Evolutionary conservation across 345 rosid species (phyloP), one percentile per base, ranked within the genome.

Genomic region (Salix purpurea): DNA sequence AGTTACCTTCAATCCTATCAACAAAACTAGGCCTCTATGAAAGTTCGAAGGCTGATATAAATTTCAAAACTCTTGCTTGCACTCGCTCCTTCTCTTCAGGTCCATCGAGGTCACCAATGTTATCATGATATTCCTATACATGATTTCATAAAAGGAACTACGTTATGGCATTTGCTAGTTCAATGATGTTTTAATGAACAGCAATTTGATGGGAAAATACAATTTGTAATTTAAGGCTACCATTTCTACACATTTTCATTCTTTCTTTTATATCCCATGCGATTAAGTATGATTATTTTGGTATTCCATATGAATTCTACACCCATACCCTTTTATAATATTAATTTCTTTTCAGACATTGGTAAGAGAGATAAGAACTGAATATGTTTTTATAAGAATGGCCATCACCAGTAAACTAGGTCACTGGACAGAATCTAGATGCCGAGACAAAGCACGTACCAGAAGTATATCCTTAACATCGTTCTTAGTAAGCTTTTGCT

Each of bases 51-150:
- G 96, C 90, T 0, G 94, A 86, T 50, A 93, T 89, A 81, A 96
- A 90, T 86, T 83, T 86, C 78, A 85, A 90, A 61, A 91, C 87
- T 85, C 91, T 93, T 21, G 87, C 79, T 70, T 90, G 99, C 65
- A 88, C 84, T 65, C 93, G 87, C 83, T 96, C 98, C 81, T 89
- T 96, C 87, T 96, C 98, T 58, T 96, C 98, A 18, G 94, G 82
- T 66, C 99, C 99, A 40, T 96, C 99, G 16, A 96, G 65, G 80
- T 93, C 98, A 23, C 99, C 99, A 42, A 95, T 89, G 86, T 93
- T 93, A 82, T 93, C 96, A 50, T 95, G 97, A 85, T 90, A 93
- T 79, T 93, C 99, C 97, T 95, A 88, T 40, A 40, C 10, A 40
- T 36, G 21, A 70, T 73, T 73, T 60, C 26, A 21, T 60, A 60